phyloP scores from a whole-genome alignment of 2,329 filamentous ascomycete species.

The Talaromyces rugulosus region DNA sequence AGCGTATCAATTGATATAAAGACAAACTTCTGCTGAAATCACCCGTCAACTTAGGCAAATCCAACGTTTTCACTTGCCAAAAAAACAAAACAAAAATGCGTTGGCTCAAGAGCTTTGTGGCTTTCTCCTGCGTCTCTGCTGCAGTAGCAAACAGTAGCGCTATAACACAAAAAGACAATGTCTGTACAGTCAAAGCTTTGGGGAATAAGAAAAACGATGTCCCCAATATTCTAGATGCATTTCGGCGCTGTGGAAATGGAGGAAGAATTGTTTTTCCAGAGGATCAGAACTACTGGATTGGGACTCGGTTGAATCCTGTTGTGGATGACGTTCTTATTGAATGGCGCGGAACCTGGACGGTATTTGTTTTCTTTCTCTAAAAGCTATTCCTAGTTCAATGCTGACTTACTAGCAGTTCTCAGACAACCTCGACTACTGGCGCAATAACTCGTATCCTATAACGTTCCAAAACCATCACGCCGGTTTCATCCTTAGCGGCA shows the following conservation, averaged over 20 bases:
- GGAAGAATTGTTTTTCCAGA: constrained; percentile 49
- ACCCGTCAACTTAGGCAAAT: background rate
- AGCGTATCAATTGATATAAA: background rate
- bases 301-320: constrained; percentile 46
- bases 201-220: constrained; percentile 38
- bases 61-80: background rate
- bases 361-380: constrained; percentile 16
- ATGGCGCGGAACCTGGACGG: constrained; percentile 51
- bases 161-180: constrained; percentile 15
- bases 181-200: constrained; percentile 39
- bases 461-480: constrained; percentile 55
- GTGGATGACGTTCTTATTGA: constrained; percentile 49
- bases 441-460: constrained; percentile 50
- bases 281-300: constrained; percentile 50
- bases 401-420: constrained; percentile 35
- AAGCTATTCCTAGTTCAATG: background rate
- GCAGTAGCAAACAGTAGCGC: constrained; percentile 1
- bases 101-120: constrained; percentile 1
- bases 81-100: constrained; percentile 4
- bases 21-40: background rate
- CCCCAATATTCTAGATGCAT: constrained; percentile 39
- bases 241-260: constrained; percentile 36
- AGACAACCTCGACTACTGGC: constrained; percentile 52
- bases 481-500: constrained; percentile 49
- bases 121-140: constrained; percentile 2